Evolutionary conservation across 202 grass and related monocot genomes (phyloP), one percentile per base, ranked within the genome.

Genomic region (Musa balbisiana): DNA sequence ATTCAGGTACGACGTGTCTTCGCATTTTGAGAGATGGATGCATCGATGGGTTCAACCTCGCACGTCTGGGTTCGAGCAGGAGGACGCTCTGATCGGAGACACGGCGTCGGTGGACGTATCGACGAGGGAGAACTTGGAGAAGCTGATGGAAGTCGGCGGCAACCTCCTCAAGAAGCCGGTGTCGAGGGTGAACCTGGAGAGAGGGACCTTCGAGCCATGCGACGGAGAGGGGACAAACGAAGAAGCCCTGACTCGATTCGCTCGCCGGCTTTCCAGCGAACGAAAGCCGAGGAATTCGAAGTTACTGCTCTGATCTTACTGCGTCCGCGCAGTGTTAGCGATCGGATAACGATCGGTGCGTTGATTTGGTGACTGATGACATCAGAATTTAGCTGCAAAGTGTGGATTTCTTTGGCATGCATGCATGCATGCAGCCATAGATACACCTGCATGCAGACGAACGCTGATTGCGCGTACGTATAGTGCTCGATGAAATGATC

Each of bases 131-230:
- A 69, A 69, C 66, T 69, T 51, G 27, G 13, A 43, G 2, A 69
- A 50, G 29, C 27, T 69, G 66, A 15, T 19, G 13, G 12, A 69
- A 3, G 29, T 69, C 19, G 66, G 66, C 24, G 9, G 49, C 10
- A 43, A 69, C 9, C 66, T 69, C 15, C 66, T 51, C 2, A 69
- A 17, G 66, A 69, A 69, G 29, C 66, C 66, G 24, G 13, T 69
- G 25, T 69, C 66, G 26, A 69, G 66, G 66, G 66, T 69, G 25
- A 69, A 69, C 25, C 10, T 69, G 10, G 66, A 69, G 66, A 69
- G 3, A 0, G 29, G 66, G 11, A 3, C 14, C 13, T 69, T 14
- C 27, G 29, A 19, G 12, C 12, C 66, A 17, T 13, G 3, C 5
- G 15, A 50, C 27, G 66, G 25, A 16, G 66, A 69, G 49, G 66